Evolutionary conservation across 208 protist species (phyloP), one percentile per base, ranked within the genome.

Genomic region (Novymonas esmeraldas): DNA sequence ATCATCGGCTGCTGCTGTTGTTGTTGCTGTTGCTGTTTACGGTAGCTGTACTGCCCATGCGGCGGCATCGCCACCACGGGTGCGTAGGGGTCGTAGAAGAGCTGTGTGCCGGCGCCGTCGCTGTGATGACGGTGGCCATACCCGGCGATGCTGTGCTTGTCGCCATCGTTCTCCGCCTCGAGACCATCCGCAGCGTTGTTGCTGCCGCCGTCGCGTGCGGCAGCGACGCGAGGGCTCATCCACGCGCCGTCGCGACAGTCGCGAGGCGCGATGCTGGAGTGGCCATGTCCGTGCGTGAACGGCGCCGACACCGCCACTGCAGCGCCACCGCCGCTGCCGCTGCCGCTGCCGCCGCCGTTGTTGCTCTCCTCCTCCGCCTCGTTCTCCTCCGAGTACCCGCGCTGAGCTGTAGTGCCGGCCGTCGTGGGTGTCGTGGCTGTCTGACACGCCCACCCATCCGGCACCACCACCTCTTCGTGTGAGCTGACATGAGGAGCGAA

Each of bases 401-500:
- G 56, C 39, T 6, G 36, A 22, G 31, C 56, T 20, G 6, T 22
- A n/a, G 20, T 24, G 18, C 39, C 39, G 6, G 56, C 22, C 26
- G 56, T 48, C 5, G 36, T 61, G n/a, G 56, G 56, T 16, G 56
- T 61, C 13, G 26, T 49, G 34, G 16, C 39, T n/a, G 56, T 10
- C 16, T 49, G 56, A 33, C 26, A 46, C 6, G 56, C 11, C 5
- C 36, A 38, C 13, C 28, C 20, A 0, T 24, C 42, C 28, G 56
- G 39, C 13, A 33, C 41, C 14, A 62, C 38, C 13, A 33, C 41
- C 14, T 65, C 51, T 18, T 73, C 67, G 5, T 34, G 58, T 6
- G 67, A 65, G 51, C 51, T 59, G 2, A 73, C 67, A 38, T 26
- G 66, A 58, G 18, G 14, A 26, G n/a, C 48, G 26, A 24, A 71